phyloP scores from a whole-genome alignment of 2,329 filamentous ascomycete genomes.

The Neonectria hederae region DNA sequence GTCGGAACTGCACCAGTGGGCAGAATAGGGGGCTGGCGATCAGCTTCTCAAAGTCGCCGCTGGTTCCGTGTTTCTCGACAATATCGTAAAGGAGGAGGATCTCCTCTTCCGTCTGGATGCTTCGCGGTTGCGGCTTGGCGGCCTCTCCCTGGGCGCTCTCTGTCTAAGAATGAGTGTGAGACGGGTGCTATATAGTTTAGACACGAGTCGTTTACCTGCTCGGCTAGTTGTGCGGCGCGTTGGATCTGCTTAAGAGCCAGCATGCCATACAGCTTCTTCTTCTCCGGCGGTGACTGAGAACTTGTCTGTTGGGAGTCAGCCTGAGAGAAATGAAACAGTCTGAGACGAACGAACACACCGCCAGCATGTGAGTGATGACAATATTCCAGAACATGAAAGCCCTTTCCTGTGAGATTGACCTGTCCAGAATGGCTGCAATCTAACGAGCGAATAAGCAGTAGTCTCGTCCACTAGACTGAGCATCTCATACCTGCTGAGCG shows the following conservation, averaged over 20 bases:
- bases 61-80: constrained; percentile 54
- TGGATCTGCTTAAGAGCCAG: constrained; percentile 62
- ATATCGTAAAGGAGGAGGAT: constrained; percentile 60
- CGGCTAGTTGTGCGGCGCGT: constrained; percentile 57
- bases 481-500: constrained; percentile 61
- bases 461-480: no score
- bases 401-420: constrained; percentile 59
- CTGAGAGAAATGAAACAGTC: background rate
- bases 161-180: constrained; percentile 28
- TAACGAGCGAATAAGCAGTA: constrained; percentile 40
- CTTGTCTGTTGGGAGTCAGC: constrained; percentile 51
- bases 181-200: background rate
- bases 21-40: constrained; percentile 52
- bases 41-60: constrained; percentile 53
- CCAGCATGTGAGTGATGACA: constrained; percentile 61
- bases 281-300: constrained; percentile 57
- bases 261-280: constrained; percentile 61
- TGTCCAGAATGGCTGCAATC: constrained; percentile 65
- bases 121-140: constrained; percentile 40
- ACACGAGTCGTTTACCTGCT: constrained; percentile 48
- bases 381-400: constrained; percentile 65
- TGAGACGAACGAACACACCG: constrained; percentile 54
- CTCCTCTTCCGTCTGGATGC: constrained; percentile 59
- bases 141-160: constrained; percentile 30
- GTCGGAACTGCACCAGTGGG: constrained; percentile 55